Conservation (phyloP, 176 grass and related monocot species). For the Raddia distichophylla region DNA sequence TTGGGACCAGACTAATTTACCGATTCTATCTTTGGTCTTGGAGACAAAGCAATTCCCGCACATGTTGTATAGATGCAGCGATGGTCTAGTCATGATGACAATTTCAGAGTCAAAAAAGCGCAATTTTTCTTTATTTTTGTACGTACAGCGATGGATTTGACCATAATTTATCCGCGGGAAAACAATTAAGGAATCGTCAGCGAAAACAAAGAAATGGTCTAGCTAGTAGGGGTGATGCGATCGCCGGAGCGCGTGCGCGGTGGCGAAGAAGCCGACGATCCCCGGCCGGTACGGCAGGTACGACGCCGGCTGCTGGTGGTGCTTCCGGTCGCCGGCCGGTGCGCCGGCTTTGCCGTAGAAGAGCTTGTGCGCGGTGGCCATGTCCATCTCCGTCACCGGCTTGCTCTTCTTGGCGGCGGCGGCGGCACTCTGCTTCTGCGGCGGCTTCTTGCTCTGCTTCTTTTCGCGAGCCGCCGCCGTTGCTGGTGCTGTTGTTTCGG, state of each 20-base stretch:
- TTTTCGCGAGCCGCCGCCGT: background rate
- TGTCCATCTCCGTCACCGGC: constrained; percentile 44
- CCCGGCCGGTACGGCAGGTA: constrained; percentile 62
- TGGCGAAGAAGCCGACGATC: constrained; percentile 56
- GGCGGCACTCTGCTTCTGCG: background rate
- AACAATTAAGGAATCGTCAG: background rate
- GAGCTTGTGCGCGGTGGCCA: constrained; percentile 64
- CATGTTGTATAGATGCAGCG: background rate
- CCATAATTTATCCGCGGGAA: background rate
- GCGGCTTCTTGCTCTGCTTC: background rate
- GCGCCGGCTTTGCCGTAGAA: constrained; percentile 52
- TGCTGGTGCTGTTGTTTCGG: background rate
- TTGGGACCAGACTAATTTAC: too few relatives aligned
- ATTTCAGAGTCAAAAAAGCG: constrained; percentile 18
- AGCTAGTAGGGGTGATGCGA: constrained; percentile 40
- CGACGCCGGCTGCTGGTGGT: constrained; percentile 35
- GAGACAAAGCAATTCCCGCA: background rate
- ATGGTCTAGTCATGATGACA: background rate
- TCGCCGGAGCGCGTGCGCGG: constrained; percentile 46
- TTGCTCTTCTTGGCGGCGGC: constrained; percentile 24
- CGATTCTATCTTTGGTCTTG: background rate
- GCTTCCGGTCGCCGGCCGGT: background rate
- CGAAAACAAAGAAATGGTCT: background rate
- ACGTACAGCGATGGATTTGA: background rate
- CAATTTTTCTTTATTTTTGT: background rate